Evolutionary conservation across 805 yeast genomes (phyloP), one percentile per base, ranked within the genome.

Genomic region (Torulaspora quercuum): DNA sequence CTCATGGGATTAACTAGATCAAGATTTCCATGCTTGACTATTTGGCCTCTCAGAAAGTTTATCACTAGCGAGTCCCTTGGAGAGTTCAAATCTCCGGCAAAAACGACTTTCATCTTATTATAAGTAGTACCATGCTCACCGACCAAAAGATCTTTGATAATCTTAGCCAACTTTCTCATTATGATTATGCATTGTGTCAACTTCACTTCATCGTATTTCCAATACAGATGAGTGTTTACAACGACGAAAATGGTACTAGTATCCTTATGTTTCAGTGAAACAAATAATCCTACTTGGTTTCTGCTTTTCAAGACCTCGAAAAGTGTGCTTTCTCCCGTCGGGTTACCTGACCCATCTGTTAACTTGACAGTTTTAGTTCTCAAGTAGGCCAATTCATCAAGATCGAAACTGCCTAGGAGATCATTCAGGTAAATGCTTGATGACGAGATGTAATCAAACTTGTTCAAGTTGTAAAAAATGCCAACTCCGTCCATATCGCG

Each of bases 401-500:
- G 41, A 37, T 50, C 53, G 32, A 59, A 59, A 9, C 52, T 56
- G n/a, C 53, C 51, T 7, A 53, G 27, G n/a, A 57, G 34, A 35
- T 59, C 54, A 37, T 55, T 58, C 20, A 67, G 51, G 36, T 55
- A 50, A n/a, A 67, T 58, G 15, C 62, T 58, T 11, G 59, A 49
- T 3, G 61, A 54, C 16, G 64, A 61, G 2, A 65, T 33, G 25
- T 53, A 54, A 16, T 72, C 70, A 41, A 78, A 77, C 45, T 71
- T 69, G 11, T 61, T 54, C n/a, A 50, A 45, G 42, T 76, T 74
- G 37, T 69, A 69, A 48, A 76, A 75, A 3, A 78, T 63, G 0
- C 78, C 72, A 7, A 76, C 80, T 6, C 84, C 83, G 53, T 78
- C 84, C 67, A 78, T 69, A 47, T 64, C 67, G 27, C 67, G 68